Evolutionary conservation across 2,329 filamentous ascomycete species (phyloP).

Genomic region (Nemania bipapillata): DNA sequence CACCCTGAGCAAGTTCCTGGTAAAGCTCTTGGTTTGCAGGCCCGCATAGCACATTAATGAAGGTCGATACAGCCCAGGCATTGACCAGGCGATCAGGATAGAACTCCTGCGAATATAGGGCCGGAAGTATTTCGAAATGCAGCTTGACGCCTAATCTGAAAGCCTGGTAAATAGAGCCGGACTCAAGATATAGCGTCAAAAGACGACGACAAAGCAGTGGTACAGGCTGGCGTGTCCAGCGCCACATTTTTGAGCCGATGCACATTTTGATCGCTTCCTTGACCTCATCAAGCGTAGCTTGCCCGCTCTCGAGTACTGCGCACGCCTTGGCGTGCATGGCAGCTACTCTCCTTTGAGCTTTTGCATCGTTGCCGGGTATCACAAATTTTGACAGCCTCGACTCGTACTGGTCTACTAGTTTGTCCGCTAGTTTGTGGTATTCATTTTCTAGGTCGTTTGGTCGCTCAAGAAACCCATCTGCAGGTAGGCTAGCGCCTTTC

Average conservation of each 20-base stretch:
- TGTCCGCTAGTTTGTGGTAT: conserved; percentile 40
- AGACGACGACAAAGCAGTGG: conserved; percentile 43
- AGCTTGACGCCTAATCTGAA: conserved; percentile 46
- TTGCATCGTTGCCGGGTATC: conserved; percentile 22
- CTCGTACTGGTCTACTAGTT: conserved; percentile 35
- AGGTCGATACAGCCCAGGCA: conserved; percentile 42
- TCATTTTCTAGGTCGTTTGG: conserved; percentile 39
- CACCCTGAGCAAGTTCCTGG: conserved; percentile 41
- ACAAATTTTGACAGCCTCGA: conserved; percentile 31
- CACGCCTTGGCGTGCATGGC: conserved; percentile 46
- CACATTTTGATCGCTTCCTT: conserved; percentile 44
- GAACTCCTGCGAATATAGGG: conserved; percentile 42
- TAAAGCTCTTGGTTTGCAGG: conserved; percentile 38
- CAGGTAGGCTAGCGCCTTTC: conserved; percentile 52
- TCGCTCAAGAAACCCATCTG: conserved; percentile 55
- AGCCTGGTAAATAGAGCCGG: conserved; percentile 40
- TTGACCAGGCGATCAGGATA: conserved; percentile 42
- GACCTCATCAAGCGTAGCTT: conserved; percentile 37
- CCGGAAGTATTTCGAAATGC: conserved; percentile 44
- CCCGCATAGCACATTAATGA: conserved; percentile 45
- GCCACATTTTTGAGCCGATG: conserved; percentile 46
- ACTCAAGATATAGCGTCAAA: conserved; percentile 41
- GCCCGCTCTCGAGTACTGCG: conserved; percentile 32
- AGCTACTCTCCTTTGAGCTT: conserved; percentile 40
- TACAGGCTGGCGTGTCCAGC: conserved; percentile 45